These are phyloP conservation scores for Stentor roeselii DNA, from an alignment of 73 alveolate species.

Conservation along the genomic window DNA sequence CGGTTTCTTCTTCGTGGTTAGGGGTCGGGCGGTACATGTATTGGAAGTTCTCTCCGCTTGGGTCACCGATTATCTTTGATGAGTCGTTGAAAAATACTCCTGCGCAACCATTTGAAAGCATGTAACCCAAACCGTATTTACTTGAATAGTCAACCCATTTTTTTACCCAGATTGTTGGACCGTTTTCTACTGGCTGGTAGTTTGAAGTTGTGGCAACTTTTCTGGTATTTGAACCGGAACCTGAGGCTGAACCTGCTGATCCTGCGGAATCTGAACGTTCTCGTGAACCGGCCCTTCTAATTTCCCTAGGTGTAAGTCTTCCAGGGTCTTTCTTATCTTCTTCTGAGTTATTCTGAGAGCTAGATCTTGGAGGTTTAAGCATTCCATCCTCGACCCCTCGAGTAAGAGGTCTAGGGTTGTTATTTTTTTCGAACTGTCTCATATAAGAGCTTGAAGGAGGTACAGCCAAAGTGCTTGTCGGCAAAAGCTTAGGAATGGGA, in stretches of 20 bases:
- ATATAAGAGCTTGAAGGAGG: slow-evolving; percentile 92
- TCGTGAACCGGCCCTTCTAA: no score
- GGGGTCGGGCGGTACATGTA: slow-evolving; percentile 42
- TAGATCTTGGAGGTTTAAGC: no score
- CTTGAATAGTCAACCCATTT: slow-evolving; percentile 49
- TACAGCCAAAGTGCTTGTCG: slow-evolving; percentile 86
- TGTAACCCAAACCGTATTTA: slow-evolving; percentile 47
- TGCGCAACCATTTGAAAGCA: slow-evolving; percentile 32
- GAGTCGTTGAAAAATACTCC: slow-evolving; percentile 45
- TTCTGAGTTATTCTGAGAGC: no score
- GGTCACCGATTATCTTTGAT: slow-evolving; percentile 42
- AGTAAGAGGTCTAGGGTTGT: no score
- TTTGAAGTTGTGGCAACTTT: no score
- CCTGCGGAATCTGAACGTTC: no score
- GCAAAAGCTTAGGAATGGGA: slow-evolving; percentile 88
- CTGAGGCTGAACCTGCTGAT: no score
- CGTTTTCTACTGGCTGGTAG: neutral
- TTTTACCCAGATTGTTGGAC: slow-evolving; percentile 34
- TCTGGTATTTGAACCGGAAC: no score
- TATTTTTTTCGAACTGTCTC: slow-evolving; percentile 69
- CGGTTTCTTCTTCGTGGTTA: slow-evolving; percentile 34
- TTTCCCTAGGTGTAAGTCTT: no score
- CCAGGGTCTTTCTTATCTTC: no score
- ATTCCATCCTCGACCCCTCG: no score
- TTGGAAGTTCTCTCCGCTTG: slow-evolving; percentile 34